Evolutionary conservation across 2,329 filamentous ascomycete species (phyloP).

Genomic region (Fusarium heterosporum): DNA sequence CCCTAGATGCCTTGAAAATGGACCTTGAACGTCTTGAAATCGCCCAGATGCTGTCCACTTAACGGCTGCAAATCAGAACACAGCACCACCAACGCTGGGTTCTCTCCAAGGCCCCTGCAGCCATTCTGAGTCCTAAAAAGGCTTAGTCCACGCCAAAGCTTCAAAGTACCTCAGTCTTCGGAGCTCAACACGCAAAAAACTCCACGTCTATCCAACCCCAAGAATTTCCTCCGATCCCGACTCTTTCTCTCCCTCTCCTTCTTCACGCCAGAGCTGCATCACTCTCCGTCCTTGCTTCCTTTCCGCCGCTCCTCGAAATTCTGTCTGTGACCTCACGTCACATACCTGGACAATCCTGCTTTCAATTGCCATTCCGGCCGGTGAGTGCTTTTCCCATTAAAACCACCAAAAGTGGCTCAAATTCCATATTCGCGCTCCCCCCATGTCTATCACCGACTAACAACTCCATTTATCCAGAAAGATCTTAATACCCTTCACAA

Average conservation of each 20-base stretch:
- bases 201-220: constrained; percentile 53
- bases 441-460: constrained; percentile 40
- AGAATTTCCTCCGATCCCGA: constrained; percentile 52
- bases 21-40: constrained; percentile 10
- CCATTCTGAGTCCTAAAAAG: constrained; percentile 36
- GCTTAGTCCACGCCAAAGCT: constrained; percentile 49
- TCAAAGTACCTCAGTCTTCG: constrained; percentile 51
- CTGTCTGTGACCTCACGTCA: constrained; percentile 36
- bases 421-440: constrained; percentile 32
- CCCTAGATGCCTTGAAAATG: constrained; percentile 20
- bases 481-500: constrained; percentile 53
- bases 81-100: constrained; percentile 25
- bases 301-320: constrained; percentile 28
- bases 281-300: constrained; percentile 39
- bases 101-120: constrained; percentile 32
- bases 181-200: constrained; percentile 58
- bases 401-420: constrained; percentile 27
- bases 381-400: constrained; percentile 38
- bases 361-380: constrained; percentile 43
- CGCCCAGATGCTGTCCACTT: constrained; percentile 32
- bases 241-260: constrained; percentile 50
- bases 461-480: constrained; percentile 40
- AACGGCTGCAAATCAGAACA: constrained; percentile 30
- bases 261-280: constrained; percentile 47
- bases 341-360: constrained; percentile 38